Conservation (phyloP, 495 filamentous ascomycete genomes). For the Apodospora peruviana region DNA sequence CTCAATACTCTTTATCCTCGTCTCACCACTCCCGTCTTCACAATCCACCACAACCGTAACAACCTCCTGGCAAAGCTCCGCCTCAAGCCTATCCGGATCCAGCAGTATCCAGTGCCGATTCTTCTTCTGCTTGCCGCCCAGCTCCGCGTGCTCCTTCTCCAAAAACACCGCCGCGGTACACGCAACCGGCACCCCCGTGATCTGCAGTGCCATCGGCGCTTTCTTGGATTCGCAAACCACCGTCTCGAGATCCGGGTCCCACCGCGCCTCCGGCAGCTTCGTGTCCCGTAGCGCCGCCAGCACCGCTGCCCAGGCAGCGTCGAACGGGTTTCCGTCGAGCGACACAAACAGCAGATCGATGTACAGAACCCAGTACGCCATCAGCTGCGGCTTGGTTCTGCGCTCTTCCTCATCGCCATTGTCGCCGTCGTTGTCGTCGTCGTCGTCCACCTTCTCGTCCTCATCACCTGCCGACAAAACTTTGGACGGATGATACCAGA, state of each 20-base stretch:
- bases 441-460: conserved; percentile 30
- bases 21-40: conserved; percentile 39
- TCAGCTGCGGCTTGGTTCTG: conserved; percentile 46
- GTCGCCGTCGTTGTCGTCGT: conserved; percentile 42
- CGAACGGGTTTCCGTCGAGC: conserved; percentile 84
- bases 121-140: conserved; percentile 23
- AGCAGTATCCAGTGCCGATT: conserved; percentile 68
- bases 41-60: conserved; percentile 70
- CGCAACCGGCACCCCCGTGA: conserved; percentile 63
- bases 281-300: conserved; percentile 78
- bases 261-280: conserved; percentile 71
- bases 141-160: conserved; percentile 53
- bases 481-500: conserved; percentile 57
- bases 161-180: conserved; percentile 73
- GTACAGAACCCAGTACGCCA: conserved; percentile 90
- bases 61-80: conserved; percentile 68
- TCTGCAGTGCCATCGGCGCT: conserved; percentile 39
- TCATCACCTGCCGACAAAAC: conserved; percentile 26
- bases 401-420: conserved; percentile 34
- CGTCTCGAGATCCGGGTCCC: conserved; percentile 75
- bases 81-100: conserved; percentile 89
- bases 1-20: conserved; percentile 61
- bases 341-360: conserved; percentile 89
- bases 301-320: conserved; percentile 80
- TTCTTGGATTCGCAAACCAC: conserved; percentile 68